Evolutionary conservation across 2,329 filamentous ascomycete species (phyloP), one percentile per base, ranked within the genome.

Genomic region (Macrophomina phaseolina): DNA sequence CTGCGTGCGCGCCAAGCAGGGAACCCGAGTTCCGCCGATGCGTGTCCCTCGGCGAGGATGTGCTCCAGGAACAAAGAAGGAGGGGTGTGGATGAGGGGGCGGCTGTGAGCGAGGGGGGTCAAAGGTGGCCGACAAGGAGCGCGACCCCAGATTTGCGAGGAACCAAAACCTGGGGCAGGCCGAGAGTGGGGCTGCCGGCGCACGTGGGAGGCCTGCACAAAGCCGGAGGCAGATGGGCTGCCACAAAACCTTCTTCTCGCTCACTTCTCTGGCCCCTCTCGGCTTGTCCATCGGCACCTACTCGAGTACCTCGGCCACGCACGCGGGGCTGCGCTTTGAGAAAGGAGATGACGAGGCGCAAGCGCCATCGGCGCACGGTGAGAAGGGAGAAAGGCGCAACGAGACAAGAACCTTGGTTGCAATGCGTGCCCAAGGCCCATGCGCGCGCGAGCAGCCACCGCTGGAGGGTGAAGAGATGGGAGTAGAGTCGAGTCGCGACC

Each of bases 71-170:
- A 23, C 32, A 58, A 30, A 45, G 36, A 40, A 28, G 52, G 38
- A 28, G 11, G 12, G 51, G 51, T 12, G 5, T 48, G 18, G 49
- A 52, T 16, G 49, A 30, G n/a, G 30, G 36, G 36, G 36, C 36
- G 36, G 30, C 34, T 14, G 38, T 3, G 23, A 6, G 34, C 30
- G 52, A 56, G 52, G 53, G 52, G 34, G 30, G 11, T 9, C 23
- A n/a, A 14, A 40, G 14, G 23, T 23, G 42, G 12, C 42, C 42
- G 45, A 62, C 58, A 36, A 62, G 58, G 58, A 62, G 32, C 42
- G 32, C 9, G 46, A 62, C 58, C 58, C 58, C 58, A 62, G 58
- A 62, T 62, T 62, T 62, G 45, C 58, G 56, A 60, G 55, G 38
- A n/a, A 23, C 34, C 45, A 62, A 48, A 62, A 42, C 58, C 49